A percentile compares a stretch with the other conserved stretches of the same genome.
Conservation (phyloP, 2,329 filamentous ascomycete genomes). For the Emergomyces orientalis region DNA sequence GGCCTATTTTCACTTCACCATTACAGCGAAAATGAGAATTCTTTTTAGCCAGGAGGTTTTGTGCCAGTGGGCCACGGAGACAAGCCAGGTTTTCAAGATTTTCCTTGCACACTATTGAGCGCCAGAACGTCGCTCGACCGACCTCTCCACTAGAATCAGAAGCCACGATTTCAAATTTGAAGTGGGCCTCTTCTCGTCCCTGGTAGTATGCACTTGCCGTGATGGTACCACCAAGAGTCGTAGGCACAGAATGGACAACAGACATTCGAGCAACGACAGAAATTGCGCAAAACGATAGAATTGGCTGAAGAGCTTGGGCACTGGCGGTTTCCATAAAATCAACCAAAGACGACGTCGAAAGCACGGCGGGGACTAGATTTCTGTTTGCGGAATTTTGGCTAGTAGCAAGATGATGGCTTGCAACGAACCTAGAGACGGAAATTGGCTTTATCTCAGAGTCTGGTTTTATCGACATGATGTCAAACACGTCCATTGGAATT, state of each 20-base stretch:
- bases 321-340: conserved; percentile 1
- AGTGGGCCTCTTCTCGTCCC: background rate
- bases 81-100: conserved; percentile 1
- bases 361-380: background rate
- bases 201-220: background rate
- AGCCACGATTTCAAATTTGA: conserved; percentile 1
- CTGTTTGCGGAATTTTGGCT: background rate
- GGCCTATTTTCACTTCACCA: background rate
- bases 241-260: background rate
- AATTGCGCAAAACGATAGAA: background rate
- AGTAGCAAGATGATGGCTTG: background rate
- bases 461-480: background rate
- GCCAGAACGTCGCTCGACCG: background rate
- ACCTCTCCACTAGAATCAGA: background rate
- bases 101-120: background rate
- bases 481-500: background rate
- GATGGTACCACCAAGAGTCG: background rate
- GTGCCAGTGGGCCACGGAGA: background rate
- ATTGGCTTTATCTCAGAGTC: background rate
- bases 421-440: background rate
- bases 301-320: background rate
- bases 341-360: background rate
- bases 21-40: background rate
- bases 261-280: background rate
- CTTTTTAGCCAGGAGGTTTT: background rate